A percentile compares a stretch with the other conserved stretches of the same genome.
phyloP scores from a whole-genome alignment of 192 early-diverging fungal species.

The Umbelopsis isabellina region DNA sequence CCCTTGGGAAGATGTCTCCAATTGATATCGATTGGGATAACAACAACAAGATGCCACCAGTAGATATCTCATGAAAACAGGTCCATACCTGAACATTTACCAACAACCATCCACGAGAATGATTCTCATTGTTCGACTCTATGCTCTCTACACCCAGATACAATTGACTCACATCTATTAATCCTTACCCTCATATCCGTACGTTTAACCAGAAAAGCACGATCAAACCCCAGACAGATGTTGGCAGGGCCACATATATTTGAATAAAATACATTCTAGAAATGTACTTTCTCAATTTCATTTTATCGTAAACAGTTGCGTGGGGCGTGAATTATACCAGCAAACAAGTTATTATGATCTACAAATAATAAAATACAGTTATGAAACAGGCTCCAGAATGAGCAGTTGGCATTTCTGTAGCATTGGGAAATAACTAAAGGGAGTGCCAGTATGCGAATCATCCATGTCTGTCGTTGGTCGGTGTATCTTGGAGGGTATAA shows the following conservation, averaged over 20 bases:
- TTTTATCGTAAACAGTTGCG: not conserved
- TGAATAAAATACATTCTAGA: not conserved
- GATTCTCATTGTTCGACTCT: not conserved
- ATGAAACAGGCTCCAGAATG: not conserved
- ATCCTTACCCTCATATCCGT: too few relatives aligned
- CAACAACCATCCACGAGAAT: not conserved
- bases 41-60: conserved; percentile 1
- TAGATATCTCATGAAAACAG: not conserved
- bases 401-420: not conserved
- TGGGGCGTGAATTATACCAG: not conserved
- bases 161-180: too few relatives aligned
- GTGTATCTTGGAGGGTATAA: not conserved
- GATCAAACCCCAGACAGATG: not conserved
- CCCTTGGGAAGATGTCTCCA: conserved; percentile 33
- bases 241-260: conserved; percentile 15
- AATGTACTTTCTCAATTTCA: not conserved
- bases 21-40: conserved; percentile 35
- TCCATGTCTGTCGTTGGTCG: too few relatives aligned
- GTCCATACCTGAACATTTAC: not conserved
- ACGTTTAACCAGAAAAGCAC: not conserved
- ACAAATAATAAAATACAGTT: too few relatives aligned
- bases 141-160: not conserved
- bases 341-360: not conserved
- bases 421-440: not conserved
- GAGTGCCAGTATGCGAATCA: not conserved